These are phyloP conservation scores for Ophiostoma pallidulum DNA, from an alignment of 2,329 filamentous ascomycete genomes.

Conservation along the genomic window DNA sequence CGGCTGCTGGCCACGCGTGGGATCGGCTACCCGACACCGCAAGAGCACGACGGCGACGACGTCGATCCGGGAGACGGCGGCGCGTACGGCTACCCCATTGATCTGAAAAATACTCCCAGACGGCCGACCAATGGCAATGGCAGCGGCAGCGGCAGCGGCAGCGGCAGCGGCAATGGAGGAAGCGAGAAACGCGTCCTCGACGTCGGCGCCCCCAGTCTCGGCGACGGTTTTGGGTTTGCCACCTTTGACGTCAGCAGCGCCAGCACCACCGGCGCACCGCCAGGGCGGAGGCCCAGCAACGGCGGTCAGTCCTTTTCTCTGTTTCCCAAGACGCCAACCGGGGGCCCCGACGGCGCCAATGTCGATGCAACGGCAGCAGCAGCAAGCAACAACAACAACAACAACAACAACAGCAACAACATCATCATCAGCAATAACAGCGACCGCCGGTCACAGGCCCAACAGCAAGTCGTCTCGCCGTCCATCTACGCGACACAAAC, in stretches of 20 bases:
- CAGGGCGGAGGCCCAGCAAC: conserved; percentile 6
- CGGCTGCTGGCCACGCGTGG: conserved; percentile 7
- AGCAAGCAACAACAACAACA: not conserved
- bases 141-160: not conserved
- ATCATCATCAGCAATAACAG: too few species aligned
- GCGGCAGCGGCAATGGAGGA: not conserved
- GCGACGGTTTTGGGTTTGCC: conserved; percentile 16
- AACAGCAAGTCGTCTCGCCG: not conserved
- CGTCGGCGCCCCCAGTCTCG: not conserved
- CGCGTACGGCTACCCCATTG: conserved; percentile 18
- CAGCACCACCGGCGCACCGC: conserved; percentile 10
- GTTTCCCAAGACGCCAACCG: conserved; percentile 18
- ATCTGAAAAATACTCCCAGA: conserved; percentile 20
- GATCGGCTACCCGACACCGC: conserved; percentile 19
- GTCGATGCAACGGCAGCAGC: not conserved
- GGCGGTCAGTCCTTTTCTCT: conserved; percentile 18
- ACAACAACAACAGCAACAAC: not conserved
- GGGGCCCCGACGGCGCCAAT: not conserved
- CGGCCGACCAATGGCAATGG: not conserved
- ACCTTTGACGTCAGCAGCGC: conserved; percentile 14
- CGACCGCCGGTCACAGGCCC: not conserved
- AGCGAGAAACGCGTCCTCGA: too few species aligned
- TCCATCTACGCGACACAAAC: conserved; percentile 11
- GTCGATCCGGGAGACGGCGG: conserved; percentile 1
- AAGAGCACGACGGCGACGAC: conserved; percentile 5